A percentile compares a stretch with the other conserved stretches of the same genome.
These are phyloP conservation scores for Endotrypanum monterogeii DNA, from an alignment of 208 protist genomes.

Conservation along the genomic window DNA sequence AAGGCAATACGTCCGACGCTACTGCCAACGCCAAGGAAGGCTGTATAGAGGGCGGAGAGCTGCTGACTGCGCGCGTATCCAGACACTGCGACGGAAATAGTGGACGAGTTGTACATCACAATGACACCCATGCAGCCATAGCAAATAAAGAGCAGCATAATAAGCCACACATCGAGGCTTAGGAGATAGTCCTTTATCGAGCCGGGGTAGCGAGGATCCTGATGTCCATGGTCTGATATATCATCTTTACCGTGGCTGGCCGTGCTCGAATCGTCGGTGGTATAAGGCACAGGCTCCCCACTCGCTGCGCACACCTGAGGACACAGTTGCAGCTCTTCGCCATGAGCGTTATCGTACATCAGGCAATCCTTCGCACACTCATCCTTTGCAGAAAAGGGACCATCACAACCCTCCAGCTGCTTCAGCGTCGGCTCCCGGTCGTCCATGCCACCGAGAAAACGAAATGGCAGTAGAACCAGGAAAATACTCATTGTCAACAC, in stretches of 20 bases:
- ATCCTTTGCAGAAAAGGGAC: background rate
- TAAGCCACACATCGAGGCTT: slow-evolving; percentile 50
- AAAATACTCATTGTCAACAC: slow-evolving; percentile 43
- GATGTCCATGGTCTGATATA: slow-evolving; percentile 17
- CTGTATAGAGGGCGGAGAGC: slow-evolving; percentile 60
- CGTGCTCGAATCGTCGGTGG: background rate
- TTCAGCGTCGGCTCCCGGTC: slow-evolving; percentile 26
- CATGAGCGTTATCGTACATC: background rate
- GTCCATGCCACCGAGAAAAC: slow-evolving; percentile 50
- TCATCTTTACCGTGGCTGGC: slow-evolving; percentile 6
- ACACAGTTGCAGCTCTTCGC: slow-evolving; percentile 12
- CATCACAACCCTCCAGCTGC: slow-evolving; percentile 1
- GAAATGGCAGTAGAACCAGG: slow-evolving; percentile 51
- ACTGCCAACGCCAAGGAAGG: slow-evolving; percentile 68
- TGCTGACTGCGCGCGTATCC: slow-evolving; percentile 36
- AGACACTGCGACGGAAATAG: slow-evolving; percentile 57
- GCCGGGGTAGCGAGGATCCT: slow-evolving; percentile 62
- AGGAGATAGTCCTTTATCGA: slow-evolving; percentile 42
- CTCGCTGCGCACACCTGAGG: background rate
- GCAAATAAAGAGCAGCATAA: slow-evolving; percentile 54
- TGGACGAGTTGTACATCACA: slow-evolving; percentile 74
- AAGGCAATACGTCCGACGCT: slow-evolving; percentile 56
- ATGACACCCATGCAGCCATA: slow-evolving; percentile 52
- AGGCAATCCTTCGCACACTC: background rate
- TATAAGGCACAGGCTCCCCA: background rate